Conservation (phyloP, 2,329 filamentous ascomycete genomes). For the Fusarium annulatum region DNA sequence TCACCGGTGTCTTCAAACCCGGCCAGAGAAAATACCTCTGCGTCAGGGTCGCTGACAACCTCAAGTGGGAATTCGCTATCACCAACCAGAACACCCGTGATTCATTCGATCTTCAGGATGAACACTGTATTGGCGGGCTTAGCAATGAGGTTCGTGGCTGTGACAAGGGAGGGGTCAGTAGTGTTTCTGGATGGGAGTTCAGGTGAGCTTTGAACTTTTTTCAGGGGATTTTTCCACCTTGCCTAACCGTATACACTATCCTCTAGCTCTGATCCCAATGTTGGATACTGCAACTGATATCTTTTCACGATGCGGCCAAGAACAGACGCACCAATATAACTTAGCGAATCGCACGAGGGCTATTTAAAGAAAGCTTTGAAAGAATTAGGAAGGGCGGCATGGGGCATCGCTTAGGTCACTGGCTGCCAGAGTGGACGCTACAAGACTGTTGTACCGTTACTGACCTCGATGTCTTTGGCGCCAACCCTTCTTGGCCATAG, state of each 20-base stretch:
- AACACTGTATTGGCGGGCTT: neutral
- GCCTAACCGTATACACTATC: no score
- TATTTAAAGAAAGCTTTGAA: neutral
- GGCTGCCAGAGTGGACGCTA: no score
- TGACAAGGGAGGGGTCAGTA: neutral
- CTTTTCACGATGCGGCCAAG: no score
- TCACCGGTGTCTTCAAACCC: neutral
- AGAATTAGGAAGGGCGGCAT: no score
- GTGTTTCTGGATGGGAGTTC: neutral
- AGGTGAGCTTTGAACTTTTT: neutral
- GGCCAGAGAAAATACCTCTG: neutral
- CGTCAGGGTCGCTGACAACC: neutral
- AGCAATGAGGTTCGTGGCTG: neutral
- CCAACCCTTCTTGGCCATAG: neutral
- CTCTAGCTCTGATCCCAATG: neutral
- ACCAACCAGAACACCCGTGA: neutral
- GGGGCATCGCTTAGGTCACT: no score
- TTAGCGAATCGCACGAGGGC: accelerated
- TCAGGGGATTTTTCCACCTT: no score
- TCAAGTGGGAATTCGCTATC: neutral
- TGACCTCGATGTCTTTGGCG: neutral
- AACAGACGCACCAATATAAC: neutral
- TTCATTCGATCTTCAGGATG: neutral
- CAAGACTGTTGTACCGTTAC: neutral
- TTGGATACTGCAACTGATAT: neutral